Evolutionary conservation across 2,329 filamentous ascomycete species (phyloP).

Genomic region (Bimuria novae-zelandiae): DNA sequence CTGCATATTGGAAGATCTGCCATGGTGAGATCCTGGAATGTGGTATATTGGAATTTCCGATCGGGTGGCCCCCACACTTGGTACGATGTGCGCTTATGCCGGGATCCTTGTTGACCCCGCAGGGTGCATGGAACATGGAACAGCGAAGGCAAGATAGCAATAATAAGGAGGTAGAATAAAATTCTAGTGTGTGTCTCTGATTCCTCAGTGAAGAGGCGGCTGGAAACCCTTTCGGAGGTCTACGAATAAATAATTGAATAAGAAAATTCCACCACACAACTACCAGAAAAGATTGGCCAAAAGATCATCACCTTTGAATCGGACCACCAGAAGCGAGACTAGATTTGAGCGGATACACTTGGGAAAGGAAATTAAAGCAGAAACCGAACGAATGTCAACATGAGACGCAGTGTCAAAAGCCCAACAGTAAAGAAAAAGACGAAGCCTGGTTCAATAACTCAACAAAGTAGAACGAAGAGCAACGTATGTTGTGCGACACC

Average conservation of each 20-base stretch:
- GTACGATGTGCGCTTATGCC: background rate
- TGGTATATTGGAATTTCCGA: background rate
- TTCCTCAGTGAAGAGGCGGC: constrained; percentile 2
- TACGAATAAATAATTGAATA: no score
- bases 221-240: background rate
- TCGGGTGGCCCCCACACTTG: constrained; percentile 4
- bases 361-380: no score
- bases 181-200: background rate
- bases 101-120: background rate
- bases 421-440: no score
- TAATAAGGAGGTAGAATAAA: background rate
- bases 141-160: background rate
- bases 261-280: background rate
- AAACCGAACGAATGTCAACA: no score
- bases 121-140: background rate
- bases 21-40: background rate
- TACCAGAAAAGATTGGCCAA: no score
- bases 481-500: no score
- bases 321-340: no score
- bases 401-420: no score
- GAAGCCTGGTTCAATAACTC: no score
- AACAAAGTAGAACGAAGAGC: no score
- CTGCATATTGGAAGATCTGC: constrained; percentile 1
- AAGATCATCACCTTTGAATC: no score
- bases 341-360: no score